Evolutionary conservation across 805 yeast species (phyloP), one percentile per base, ranked within the genome.

Genomic region (Debaryomyces prosopidis): DNA sequence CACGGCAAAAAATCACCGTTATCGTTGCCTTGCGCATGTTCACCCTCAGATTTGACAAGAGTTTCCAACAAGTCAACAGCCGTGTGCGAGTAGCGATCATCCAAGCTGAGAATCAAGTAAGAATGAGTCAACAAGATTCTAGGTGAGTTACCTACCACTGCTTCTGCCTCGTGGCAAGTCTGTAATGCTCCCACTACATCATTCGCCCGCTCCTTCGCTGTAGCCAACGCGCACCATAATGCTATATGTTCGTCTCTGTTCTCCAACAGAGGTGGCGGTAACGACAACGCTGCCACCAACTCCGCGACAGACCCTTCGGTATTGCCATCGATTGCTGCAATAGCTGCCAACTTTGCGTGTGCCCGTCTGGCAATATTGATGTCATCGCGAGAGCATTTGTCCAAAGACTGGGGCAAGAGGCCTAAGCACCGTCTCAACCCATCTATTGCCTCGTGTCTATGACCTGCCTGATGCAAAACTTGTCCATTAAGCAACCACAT

Each of bases 1-100:
- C 84, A 80, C 0, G 85, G 84, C 45, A 82, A 62, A 48, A 80
- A 81, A 49, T 82, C 85, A 5, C 76, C 76, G 1, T 60, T 60
- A 36, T 53, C 57, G 51, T 58, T 59, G 37, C 57, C 53, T 33
- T 36, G 43, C 36, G 43, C 51, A 39, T 45, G 43, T 17, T 47
- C 50, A 27, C 38, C 47, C 36, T 65, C 69, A 36, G 58, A 38
- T 27, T 55, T 55, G 12, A 69, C 54, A 12, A 70, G 66, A 23
- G 62, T 63, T 17, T 61, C 56, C 9, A 79, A 53, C 14, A 76
- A 46, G 2, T 50, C 43, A 34, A 75, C 67, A 0, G 81, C 77
- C 23, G 37, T 31, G 9, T 40, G 32, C 5, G 16, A 11, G 11
- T n/a, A 12, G 17, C 42, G 46, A 36, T 48, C 44, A 4, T 46